phyloP scores from a whole-genome alignment of 106 monocot species.

The Platanthera guangdongensis region DNA sequence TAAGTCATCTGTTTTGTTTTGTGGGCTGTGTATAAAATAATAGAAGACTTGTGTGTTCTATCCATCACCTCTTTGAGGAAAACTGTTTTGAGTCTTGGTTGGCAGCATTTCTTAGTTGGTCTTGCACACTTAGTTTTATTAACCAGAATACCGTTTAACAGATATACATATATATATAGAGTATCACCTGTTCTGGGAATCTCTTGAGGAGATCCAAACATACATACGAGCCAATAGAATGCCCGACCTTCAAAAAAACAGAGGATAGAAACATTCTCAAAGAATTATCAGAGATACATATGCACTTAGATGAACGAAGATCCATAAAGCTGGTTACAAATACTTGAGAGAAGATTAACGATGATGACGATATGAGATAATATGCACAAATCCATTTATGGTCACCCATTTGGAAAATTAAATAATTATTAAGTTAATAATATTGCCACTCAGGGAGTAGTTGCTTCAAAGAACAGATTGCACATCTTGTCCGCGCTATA shows the following conservation, averaged over 20 bases:
- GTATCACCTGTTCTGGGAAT: conserved; percentile 50
- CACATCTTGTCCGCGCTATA: not conserved
- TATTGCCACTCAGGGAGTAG: not conserved
- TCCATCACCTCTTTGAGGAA: no score
- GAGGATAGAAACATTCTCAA: conserved; percentile 5
- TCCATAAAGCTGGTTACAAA: not conserved
- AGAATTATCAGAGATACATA: not conserved
- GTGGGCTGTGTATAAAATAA: no score
- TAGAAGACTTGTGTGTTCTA: no score
- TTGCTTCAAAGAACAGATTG: not conserved
- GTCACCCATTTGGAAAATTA: not conserved
- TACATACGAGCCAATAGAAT: conserved; percentile 92
- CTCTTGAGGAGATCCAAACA: conserved; percentile 68
- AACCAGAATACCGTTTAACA: not conserved
- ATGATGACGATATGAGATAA: not conserved
- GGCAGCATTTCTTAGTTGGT: no score
- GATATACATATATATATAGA: not conserved
- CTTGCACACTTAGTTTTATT: no score
- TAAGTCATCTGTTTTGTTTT: no score
- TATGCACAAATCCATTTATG: not conserved
- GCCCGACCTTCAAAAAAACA: conserved; percentile 59
- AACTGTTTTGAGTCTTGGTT: no score
- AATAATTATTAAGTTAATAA: not conserved
- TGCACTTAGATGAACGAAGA: not conserved
- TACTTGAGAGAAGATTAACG: not conserved